Evolutionary conservation across 139 green algal genomes (phyloP), one percentile per base, ranked within the genome.

Genomic region (Desmodesmus armatus): DNA sequence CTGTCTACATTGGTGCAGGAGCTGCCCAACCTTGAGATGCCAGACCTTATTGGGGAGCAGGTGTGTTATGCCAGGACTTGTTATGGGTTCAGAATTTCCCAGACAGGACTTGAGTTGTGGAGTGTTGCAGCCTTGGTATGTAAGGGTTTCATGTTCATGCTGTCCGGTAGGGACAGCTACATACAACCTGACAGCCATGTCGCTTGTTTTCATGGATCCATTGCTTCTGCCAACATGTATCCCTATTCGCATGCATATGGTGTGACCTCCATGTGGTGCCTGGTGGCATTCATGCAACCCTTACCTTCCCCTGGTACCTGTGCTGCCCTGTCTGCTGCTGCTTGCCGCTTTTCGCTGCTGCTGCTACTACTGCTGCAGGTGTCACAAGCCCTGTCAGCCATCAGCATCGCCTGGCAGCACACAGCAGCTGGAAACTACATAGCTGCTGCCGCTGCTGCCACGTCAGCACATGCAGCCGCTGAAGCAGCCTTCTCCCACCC

Each of bases 401-500:
- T 76, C 1, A 5, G 29, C 9, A 11, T 19, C 5, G 43, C 78
- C 5, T 63, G 62, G 43, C 60, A 63, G 27, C 40, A 65, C 40
- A 72, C 77, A 43, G 27, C 43, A 63, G 62, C 23, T 3, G 88
- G 82, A 3, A 37, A 79, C 23, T 81, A 88, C 21, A 60, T 40
- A 27, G 67, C 15, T 27, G 88, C 88, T 31, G 67, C 31, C 0
- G 65, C 69, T 23, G 69, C 82, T 5, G 60, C 87, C 5, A 25
- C 39, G 17, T 39, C 51, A 19, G 83, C 87, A 60, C 71, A 53
- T n/a, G 81, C 62, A 21, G 55, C 72, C n/a, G 86, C 90, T 17
- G 90, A 92, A 31, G 87, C 86, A 21, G 91, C 91, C 2, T 93
- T 92, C 75, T 88, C 87, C 27, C 90, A 94, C 80, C 91, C 90